phyloP scores from a whole-genome alignment of 2,329 filamentous ascomycete genomes.

The Nigrograna mackinnonii region DNA sequence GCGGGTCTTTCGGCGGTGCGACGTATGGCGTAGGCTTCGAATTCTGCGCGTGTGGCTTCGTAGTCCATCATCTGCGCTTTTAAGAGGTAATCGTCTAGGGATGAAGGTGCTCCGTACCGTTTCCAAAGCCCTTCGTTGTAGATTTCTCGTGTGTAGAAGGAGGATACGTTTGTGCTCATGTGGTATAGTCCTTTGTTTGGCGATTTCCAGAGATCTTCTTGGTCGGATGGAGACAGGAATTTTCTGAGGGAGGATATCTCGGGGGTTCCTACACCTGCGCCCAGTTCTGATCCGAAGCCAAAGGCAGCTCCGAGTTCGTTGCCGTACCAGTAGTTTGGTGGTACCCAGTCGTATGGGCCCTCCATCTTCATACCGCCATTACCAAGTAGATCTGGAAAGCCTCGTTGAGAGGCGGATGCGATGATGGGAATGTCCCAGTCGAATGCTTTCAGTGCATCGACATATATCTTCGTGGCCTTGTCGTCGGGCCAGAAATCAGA shows the following conservation, averaged over 20 bases:
- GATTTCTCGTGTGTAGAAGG: conserved; percentile 59
- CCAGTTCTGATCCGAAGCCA: conserved; percentile 66
- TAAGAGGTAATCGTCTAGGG: conserved; percentile 60
- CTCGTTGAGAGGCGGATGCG: conserved; percentile 59
- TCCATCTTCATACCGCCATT: conserved; percentile 68
- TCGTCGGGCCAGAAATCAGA: conserved; percentile 68
- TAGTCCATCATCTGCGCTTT: conserved; percentile 68
- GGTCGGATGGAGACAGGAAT: conserved; percentile 56
- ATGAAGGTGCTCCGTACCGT: conserved; percentile 56
- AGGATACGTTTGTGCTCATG: conserved; percentile 60
- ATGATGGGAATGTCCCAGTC: conserved; percentile 64
- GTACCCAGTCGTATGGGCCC: conserved; percentile 69
- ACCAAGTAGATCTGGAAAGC: conserved; percentile 56
- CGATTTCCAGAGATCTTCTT: conserved; percentile 60
- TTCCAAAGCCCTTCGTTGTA: conserved; percentile 60
- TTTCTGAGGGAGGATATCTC: conserved; percentile 57
- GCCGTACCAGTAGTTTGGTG: conserved; percentile 67
- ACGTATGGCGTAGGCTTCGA: conserved; percentile 58
- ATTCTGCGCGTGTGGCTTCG: conserved; percentile 63
- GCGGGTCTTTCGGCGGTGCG: conserved; percentile 58
- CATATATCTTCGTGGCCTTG: conserved; percentile 57
- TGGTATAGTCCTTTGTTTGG: conserved; percentile 61
- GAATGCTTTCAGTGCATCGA: conserved; percentile 52
- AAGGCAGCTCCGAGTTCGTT: conserved; percentile 60
- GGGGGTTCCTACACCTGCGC: conserved; percentile 65